A percentile compares a stretch with the other conserved stretches of the same genome.
These are phyloP conservation scores for Auricularia sp. DNA, from an alignment of 768 basidiomycete species.

Conservation along the genomic window DNA sequence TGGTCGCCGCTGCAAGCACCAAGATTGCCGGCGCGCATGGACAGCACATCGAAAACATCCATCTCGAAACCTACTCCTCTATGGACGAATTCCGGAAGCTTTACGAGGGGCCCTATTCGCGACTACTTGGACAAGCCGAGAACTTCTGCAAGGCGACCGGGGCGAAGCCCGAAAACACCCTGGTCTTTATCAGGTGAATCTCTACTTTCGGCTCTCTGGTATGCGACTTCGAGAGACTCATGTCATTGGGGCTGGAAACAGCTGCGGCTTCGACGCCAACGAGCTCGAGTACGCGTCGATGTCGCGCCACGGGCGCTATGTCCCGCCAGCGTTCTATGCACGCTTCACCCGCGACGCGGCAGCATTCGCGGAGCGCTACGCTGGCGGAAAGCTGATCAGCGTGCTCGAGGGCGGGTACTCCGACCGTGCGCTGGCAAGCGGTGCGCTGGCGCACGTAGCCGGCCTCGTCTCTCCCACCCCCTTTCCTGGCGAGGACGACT, in stretches of 20 bases:
- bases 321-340: conserved; percentile 78
- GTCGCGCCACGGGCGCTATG: conserved; percentile 86
- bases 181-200: conserved; percentile 77
- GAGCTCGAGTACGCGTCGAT: conserved; percentile 86
- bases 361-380: conserved; percentile 52
- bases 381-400: conserved; percentile 65
- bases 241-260: conserved; percentile 18
- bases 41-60: conserved; percentile 81
- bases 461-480: conserved; percentile 43
- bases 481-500: conserved; percentile 23
- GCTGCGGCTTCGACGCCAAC: conserved; percentile 91
- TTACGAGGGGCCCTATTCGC: conserved; percentile 56
- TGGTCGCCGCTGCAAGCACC: conserved; percentile 82
- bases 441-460: conserved; percentile 67
- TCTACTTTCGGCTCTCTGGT: conserved; percentile 1
- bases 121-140: conserved; percentile 55
- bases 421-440: conserved; percentile 78
- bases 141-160: conserved; percentile 60
- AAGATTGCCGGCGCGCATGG: conserved; percentile 72
- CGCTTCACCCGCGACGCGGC: conserved; percentile 70
- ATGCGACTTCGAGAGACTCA: conserved; percentile 2
- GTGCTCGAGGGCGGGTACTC: conserved; percentile 95
- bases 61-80: conserved; percentile 62
- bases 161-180: conserved; percentile 46
- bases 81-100: conserved; percentile 71